Evolutionary conservation across 768 basidiomycete species (phyloP).

Genomic region (Lentinula boryana): DNA sequence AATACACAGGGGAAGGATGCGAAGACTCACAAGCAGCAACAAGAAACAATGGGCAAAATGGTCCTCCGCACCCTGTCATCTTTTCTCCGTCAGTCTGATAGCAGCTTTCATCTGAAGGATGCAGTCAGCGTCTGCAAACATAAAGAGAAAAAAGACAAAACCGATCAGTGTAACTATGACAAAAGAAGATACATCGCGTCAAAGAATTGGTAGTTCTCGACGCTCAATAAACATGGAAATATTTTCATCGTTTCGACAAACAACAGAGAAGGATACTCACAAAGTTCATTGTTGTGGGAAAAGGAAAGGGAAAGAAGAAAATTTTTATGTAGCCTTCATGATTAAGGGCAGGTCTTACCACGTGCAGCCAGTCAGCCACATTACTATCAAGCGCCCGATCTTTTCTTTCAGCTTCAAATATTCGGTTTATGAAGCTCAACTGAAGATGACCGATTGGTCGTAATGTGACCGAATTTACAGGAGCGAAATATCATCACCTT

Average conservation of each 20-base stretch:
- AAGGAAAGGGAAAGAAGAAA: background rate
- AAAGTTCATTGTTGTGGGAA: background rate
- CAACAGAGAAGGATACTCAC: background rate
- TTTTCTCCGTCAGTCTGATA: background rate
- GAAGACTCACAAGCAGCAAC: background rate
- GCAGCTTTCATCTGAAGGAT: no score
- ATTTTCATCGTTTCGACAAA: slow-evolving; percentile 54
- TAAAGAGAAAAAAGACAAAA: slow-evolving; percentile 16
- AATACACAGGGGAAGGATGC: slow-evolving; percentile 1
- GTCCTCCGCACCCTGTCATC: background rate
- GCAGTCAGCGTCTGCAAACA: background rate
- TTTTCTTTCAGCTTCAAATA: no score
- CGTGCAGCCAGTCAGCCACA: no score
- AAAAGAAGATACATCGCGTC: slow-evolving; percentile 52
- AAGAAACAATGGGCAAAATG: background rate
- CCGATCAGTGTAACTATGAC: slow-evolving; percentile 94
- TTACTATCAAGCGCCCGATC: no score
- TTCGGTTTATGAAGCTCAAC: no score
- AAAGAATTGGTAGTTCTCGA: slow-evolving; percentile 46
- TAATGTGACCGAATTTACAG: no score
- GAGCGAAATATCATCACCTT: no score
- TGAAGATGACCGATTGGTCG: no score
- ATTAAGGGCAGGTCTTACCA: background rate
- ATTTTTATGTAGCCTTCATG: background rate
- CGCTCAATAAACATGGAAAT: slow-evolving; percentile 40